Conservation (phyloP, 2,329 filamentous ascomycete species). For the Chlorencoelia australis region DNA sequence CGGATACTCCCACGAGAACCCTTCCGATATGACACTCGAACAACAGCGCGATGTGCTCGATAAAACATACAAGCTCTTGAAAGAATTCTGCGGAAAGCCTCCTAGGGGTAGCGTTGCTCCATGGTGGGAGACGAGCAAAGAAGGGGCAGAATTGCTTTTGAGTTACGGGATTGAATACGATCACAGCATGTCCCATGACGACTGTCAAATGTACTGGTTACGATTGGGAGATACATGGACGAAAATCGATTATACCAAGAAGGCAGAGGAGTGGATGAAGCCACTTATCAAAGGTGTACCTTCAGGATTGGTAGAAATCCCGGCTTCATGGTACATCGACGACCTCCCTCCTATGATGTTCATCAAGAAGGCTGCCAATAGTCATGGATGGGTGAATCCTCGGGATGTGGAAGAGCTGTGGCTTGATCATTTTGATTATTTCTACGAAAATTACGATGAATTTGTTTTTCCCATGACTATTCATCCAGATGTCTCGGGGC, state of each 20-base stretch:
- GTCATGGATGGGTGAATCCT: slow-evolving; percentile 46
- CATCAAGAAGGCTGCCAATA: slow-evolving; percentile 55
- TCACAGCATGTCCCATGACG: slow-evolving; percentile 56
- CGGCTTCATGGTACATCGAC: slow-evolving; percentile 50
- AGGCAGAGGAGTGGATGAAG: slow-evolving; percentile 57
- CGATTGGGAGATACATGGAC: slow-evolving; percentile 56
- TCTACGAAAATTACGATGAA: slow-evolving; percentile 66
- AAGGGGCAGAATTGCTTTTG: slow-evolving; percentile 54
- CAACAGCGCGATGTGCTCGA: slow-evolving; percentile 68
- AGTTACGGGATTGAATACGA: slow-evolving; percentile 62
- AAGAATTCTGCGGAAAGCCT: slow-evolving; percentile 60
- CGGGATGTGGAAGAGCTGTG: slow-evolving; percentile 36
- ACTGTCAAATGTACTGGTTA: slow-evolving; percentile 54
- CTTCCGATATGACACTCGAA: slow-evolving; percentile 58
- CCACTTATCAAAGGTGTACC: slow-evolving; percentile 47
- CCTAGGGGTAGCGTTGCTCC: slow-evolving; percentile 64
- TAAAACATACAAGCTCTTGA: slow-evolving; percentile 63
- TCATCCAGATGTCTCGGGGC: slow-evolving; percentile 62
- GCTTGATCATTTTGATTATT: slow-evolving; percentile 57
- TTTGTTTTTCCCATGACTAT: slow-evolving; percentile 72
- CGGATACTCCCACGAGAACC: slow-evolving; percentile 68
- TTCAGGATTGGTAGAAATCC: slow-evolving; percentile 58
- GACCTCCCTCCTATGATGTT: slow-evolving; percentile 63
- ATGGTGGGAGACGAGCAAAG: slow-evolving; percentile 64
- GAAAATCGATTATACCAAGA: slow-evolving; percentile 56